Evolutionary conservation across 352 stramenopile species (phyloP), one percentile per base, ranked within the genome.

Genomic region (Saprolegnia diclina): DNA sequence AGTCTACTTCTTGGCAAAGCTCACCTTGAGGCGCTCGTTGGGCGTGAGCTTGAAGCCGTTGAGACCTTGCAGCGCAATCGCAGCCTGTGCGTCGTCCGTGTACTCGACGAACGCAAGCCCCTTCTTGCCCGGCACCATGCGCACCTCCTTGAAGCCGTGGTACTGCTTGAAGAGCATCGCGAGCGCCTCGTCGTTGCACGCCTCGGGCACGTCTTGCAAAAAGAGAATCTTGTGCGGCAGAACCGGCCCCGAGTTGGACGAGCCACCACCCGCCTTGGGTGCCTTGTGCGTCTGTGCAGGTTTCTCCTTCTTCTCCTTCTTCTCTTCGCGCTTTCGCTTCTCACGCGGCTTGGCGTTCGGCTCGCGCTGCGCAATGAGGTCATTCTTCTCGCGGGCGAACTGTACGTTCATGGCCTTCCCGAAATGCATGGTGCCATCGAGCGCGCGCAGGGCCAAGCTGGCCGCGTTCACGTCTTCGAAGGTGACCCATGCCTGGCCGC

Each of bases 71-170:
- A 92, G 72, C 35, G 86, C 86, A 67, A 92, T 91, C 46, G 81
- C 76, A 4, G 86, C 86, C 72, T 94, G 86, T 16, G 83, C 79
- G 55, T 94, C 86, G 71, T 94, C 84, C 50, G 80, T 86, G 87
- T 98, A 99, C 80, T 99, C 95, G 71, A 99, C 92, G 74, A 98
- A 98, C 61, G 93, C 96, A 61, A 98, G 77, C 6, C 94, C 93
- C 73, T 88, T 89, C 71, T 96, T 96, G 62, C 91, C 91, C 18
- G 91, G 91, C 52, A 97, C 90, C 82, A 98, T 96, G 44, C 95
- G 90, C 54, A 98, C 91, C 81, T 98, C 94, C 81, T 97, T 92
- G 72, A 97, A 99, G 22, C 97, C 97, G 50, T 92, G 78, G 79
- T 98, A 98, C 81, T 98, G 94, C 77, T 97, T 95, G 81, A 99